A percentile compares a stretch with the other conserved stretches of the same genome.
Evolutionary conservation across 176 grass and related monocot species (phyloP).

Genomic region (Coix lacrymajobi): DNA sequence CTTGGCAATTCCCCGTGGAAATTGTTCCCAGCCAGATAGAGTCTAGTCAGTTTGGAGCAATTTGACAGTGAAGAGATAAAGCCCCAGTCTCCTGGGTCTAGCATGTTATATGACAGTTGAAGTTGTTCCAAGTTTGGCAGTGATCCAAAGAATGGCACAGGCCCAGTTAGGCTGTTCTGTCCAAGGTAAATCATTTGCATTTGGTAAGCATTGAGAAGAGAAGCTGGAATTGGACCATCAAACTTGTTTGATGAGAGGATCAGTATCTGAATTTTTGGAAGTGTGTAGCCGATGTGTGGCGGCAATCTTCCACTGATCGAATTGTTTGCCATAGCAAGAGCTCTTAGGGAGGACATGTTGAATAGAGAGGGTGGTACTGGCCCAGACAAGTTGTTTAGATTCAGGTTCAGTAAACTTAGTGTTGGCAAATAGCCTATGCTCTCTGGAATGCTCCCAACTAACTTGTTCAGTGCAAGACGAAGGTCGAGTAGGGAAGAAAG

Average conservation of each 20-base stretch:
- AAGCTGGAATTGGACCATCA: conserved; percentile 35
- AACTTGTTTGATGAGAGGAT: conserved; percentile 25
- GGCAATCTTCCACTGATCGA: conserved; percentile 1
- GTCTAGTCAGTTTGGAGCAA: conserved; percentile 30
- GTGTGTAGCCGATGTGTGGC: neutral
- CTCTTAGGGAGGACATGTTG: conserved; percentile 23
- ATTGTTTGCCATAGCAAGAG: conserved; percentile 22
- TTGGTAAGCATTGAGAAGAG: conserved; percentile 10
- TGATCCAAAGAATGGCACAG: conserved; percentile 21
- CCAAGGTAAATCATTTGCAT: neutral
- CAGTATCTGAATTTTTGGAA: conserved; percentile 15
- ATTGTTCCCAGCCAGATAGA: no score
- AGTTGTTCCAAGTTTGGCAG: conserved; percentile 22
- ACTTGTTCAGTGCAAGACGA: conserved; percentile 11
- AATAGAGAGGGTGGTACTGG: conserved; percentile 25
- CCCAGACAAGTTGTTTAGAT: conserved; percentile 25
- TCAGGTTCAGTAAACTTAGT: neutral
- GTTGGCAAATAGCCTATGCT: conserved; percentile 32
- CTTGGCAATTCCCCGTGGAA: conserved; percentile 40
- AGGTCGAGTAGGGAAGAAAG: conserved; percentile 29
- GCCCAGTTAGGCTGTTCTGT: conserved; percentile 17
- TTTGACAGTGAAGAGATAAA: conserved; percentile 40
- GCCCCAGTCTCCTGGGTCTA: conserved; percentile 37
- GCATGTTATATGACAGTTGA: conserved; percentile 27
- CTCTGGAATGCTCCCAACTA: conserved; percentile 43